Evolutionary conservation across 2,329 filamentous ascomycete species (phyloP).

Genomic region (Pseudocercospora fijiensis): DNA sequence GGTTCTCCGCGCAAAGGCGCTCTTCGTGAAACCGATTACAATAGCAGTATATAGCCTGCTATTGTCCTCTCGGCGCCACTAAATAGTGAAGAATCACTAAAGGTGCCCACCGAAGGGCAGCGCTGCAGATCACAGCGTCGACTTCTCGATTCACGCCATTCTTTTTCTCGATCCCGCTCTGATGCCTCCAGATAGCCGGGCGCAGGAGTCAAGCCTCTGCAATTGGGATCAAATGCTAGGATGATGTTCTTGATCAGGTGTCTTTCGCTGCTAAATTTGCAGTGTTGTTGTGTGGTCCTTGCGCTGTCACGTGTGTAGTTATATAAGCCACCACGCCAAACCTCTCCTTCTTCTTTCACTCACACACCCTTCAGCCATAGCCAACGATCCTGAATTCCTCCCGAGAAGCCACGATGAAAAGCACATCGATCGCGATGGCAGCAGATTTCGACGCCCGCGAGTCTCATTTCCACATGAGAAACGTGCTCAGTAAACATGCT

Average conservation of each 20-base stretch:
- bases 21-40: no score
- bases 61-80: no score
- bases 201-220: slow-evolving; percentile 4
- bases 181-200: slow-evolving; percentile 20
- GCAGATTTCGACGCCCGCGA: neutral
- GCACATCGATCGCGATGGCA: neutral
- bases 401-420: neutral
- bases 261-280: no score
- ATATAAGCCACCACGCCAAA: no score
- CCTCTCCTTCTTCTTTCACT: neutral
- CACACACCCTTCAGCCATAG: neutral
- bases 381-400: no score
- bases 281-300: no score
- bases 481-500: slow-evolving; percentile 3
- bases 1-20: no score
- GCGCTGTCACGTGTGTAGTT: no score
- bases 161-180: slow-evolving; percentile 9
- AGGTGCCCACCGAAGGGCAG: no score
- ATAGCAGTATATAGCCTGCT: no score
- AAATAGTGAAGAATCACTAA: no score
- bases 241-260: neutral
- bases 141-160: neutral
- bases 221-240: neutral
- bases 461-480: neutral
- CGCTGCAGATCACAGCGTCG: neutral